Base-by-base conservation (phyloP, 805 yeast genomes). In the Saccharomyces kudriavzevii region DNA sequence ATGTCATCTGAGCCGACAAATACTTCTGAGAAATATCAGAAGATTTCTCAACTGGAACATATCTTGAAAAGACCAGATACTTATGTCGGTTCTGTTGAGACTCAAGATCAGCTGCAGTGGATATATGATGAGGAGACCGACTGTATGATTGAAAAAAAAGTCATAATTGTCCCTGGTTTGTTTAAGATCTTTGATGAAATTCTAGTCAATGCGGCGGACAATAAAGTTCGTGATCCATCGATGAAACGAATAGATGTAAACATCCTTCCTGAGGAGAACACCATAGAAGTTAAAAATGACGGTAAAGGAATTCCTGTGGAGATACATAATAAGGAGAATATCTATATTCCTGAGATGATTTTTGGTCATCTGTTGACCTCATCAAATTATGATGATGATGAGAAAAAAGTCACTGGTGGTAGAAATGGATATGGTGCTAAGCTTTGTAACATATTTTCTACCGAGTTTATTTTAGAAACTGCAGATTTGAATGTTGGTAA, bases 401-500 rank as follows among this genome's bases (percentile, higher is more conserved):
- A 94, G 65, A 88, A 89, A 71, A 94, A 94, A 70, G 97, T 94
- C 31, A 89, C 96, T 1, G 99, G 99, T 75, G 99, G 99, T 70
- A 83, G 99, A 76, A 94, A 94, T 68, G 99, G 99, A 58, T 94
- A 84, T 67, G 99, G 99, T 71, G 99, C 99, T 49, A 94, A 94
- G 68, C 75, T 94, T 53, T 94, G 99, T 81, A 94, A 94, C 70
- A 94, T 94, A 57, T 94, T 92, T 70, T 89, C 97, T 26, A 87
- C 90, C 3, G 85, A 86, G 63, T 94, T 94, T 66, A 79, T 76
- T 13, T 78, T 94, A 28, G 97, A 90, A 68, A 94, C 99, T 5
- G 92, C 96, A 20, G 97, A 94, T 70, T 78, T 82, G 51, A 71
- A 67, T 47, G 74, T 77, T 10, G 84, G 79, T 51, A 78, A 81